Conservation (phyloP, 2,329 filamentous ascomycete genomes). For the Pseudocercospora ulei region DNA sequence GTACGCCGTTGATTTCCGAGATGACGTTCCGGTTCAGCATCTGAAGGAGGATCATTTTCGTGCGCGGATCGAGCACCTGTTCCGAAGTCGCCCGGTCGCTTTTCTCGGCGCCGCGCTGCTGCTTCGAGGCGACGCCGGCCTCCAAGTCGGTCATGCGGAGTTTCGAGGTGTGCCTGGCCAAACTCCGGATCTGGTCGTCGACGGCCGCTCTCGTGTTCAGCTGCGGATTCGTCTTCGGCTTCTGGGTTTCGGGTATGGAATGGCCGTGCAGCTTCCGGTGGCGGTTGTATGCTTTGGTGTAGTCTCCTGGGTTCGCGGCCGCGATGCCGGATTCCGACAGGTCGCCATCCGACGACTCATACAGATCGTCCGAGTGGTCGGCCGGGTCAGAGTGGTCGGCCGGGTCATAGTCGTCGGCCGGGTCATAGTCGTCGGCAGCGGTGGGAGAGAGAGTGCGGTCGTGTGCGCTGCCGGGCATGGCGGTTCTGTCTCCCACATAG, state of each 20-base stretch:
- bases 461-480: constrained; percentile 27
- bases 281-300: constrained; percentile 81
- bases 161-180: constrained; percentile 76
- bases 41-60: constrained; percentile 88
- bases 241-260: constrained; percentile 43
- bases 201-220: constrained; percentile 69
- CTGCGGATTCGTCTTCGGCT: constrained; percentile 65
- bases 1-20: constrained; percentile 83
- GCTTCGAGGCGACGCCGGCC: constrained; percentile 44
- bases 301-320: constrained; percentile 53
- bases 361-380: constrained; percentile 49
- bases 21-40: constrained; percentile 89
- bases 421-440: constrained; percentile 19
- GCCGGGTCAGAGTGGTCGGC: constrained; percentile 29
- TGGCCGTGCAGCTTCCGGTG: constrained; percentile 58
- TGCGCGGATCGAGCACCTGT: constrained; percentile 86
- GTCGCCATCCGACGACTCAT: constrained; percentile 43
- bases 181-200: constrained; percentile 77
- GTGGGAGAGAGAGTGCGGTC: constrained; percentile 12
- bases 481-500: constrained; percentile 26
- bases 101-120: constrained; percentile 51
- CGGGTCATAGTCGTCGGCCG: constrained; percentile 40
- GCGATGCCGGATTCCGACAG: constrained; percentile 45
- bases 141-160: constrained; percentile 62
- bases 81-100: constrained; percentile 88